A percentile compares a stretch with the other conserved stretches of the same genome.
These are phyloP conservation scores for Botrytis porri DNA, from an alignment of 2,329 filamentous ascomycete genomes.

Conservation along the genomic window DNA sequence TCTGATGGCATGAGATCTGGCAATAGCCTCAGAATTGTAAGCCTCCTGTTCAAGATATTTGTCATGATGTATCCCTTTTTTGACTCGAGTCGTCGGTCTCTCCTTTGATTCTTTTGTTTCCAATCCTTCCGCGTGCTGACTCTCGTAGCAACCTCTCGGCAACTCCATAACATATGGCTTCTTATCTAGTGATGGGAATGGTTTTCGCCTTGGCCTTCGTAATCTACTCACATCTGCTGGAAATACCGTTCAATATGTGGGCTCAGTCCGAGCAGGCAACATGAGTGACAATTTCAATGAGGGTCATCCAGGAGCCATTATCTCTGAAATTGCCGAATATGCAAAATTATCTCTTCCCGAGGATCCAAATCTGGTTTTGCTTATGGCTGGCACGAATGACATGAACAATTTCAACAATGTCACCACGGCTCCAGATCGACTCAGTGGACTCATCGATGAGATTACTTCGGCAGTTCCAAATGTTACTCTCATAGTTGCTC, in stretches of 20 bases:
- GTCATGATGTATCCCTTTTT: not conserved
- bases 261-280: conserved; percentile 36
- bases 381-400: conserved; percentile 40
- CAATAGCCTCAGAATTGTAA: conserved; percentile 16
- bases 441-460: conserved; percentile 38
- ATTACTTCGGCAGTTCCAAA: conserved; percentile 36
- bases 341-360: conserved; percentile 24
- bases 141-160: conserved; percentile 35
- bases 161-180: conserved; percentile 42
- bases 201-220: conserved; percentile 40
- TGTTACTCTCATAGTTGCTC: conserved; percentile 40
- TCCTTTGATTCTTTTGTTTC: not conserved
- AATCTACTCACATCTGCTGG: conserved; percentile 29
- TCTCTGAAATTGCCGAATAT: conserved; percentile 34
- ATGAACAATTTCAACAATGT: conserved; percentile 31
- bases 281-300: conserved; percentile 40
- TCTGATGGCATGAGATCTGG: not conserved
- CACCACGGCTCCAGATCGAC: conserved; percentile 36
- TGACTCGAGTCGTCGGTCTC: not conserved
- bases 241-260: conserved; percentile 36
- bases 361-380: conserved; percentile 38
- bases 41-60: not conserved
- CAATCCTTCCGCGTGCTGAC: not conserved
- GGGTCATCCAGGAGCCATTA: conserved; percentile 37
- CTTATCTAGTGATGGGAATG: conserved; percentile 37